A percentile compares a stretch with the other conserved stretches of the same genome.
Conservation (phyloP, 495 filamentous ascomycete genomes). For the Ascodesmis nigricans region DNA sequence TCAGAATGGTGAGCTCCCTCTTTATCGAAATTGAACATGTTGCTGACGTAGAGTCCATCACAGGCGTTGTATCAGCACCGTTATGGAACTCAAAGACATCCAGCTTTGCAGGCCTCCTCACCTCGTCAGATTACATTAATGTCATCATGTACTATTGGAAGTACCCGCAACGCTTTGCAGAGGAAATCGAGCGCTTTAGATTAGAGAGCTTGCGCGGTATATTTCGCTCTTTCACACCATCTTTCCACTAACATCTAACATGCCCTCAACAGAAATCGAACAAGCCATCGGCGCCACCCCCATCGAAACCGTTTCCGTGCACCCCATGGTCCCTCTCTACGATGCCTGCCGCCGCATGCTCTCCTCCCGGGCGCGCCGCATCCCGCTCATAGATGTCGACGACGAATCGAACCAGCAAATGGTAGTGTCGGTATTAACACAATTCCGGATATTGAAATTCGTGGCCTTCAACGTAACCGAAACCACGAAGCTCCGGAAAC, state of each 20-base stretch:
- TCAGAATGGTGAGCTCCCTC: constrained; percentile 57
- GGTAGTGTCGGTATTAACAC: constrained; percentile 90
- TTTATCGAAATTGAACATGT: constrained; percentile 1
- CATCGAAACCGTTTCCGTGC: constrained; percentile 86
- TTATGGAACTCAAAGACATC: constrained; percentile 93
- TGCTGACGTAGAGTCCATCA: constrained; percentile 1
- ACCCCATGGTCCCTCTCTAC: constrained; percentile 73
- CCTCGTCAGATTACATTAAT: constrained; percentile 94
- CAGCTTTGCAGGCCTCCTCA: constrained; percentile 82
- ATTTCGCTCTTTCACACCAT: constrained; percentile 1
- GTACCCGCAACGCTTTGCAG: constrained; percentile 72
- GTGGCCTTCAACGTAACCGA: constrained; percentile 91
- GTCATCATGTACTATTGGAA: constrained; percentile 99
- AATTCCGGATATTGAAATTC: constrained; percentile 96
- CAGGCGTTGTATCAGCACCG: constrained; percentile 93
- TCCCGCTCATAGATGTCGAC: constrained; percentile 82
- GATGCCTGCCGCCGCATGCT: constrained; percentile 92
- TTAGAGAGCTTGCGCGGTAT: constrained; percentile 78
- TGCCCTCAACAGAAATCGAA: constrained; percentile 54
- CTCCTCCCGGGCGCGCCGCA: constrained; percentile 72
- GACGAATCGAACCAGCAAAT: constrained; percentile 83
- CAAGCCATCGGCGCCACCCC: constrained; percentile 74
- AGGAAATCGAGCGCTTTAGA: constrained; percentile 80
- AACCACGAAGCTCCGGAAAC: constrained; percentile 72
- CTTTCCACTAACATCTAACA: constrained; percentile 3